Evolutionary conservation across 805 yeast species (phyloP).

Genomic region (Pichia rugopelliculosa): DNA sequence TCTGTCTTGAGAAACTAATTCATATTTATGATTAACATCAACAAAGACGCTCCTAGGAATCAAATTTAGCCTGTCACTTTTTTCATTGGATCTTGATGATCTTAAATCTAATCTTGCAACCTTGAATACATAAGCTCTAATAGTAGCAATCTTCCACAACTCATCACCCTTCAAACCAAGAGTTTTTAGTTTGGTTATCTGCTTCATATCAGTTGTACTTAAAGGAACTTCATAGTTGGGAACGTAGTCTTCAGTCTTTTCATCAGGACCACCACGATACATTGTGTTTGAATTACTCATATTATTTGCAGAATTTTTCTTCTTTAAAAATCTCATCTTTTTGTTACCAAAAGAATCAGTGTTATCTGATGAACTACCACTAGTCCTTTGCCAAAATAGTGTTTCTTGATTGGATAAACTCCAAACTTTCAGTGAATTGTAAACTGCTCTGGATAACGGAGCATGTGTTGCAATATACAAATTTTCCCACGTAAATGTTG

Average conservation of each 20-base stretch:
- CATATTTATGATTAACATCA: constrained; percentile 30
- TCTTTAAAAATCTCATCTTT: constrained; percentile 29
- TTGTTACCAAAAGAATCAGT: constrained; percentile 41
- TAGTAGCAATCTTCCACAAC: constrained; percentile 72
- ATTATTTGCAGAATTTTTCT: constrained; percentile 4
- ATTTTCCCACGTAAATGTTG: constrained; percentile 57
- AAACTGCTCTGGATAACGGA: constrained; percentile 61
- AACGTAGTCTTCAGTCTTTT: constrained; percentile 27
- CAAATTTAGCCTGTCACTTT: constrained; percentile 20
- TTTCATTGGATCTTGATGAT: neutral
- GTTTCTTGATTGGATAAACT: constrained; percentile 56
- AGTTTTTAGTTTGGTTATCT: constrained; percentile 64
- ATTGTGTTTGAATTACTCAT: neutral
- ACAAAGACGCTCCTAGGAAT: constrained; percentile 48
- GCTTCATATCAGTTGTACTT: constrained; percentile 58
- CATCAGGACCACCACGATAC: neutral
- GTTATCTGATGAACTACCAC: constrained; percentile 8
- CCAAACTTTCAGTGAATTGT: constrained; percentile 63
- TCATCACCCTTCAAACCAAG: constrained; percentile 71
- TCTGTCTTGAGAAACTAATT: neutral
- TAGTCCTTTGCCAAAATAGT: constrained; percentile 67
- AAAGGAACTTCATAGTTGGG: constrained; percentile 42
- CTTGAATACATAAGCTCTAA: constrained; percentile 60
- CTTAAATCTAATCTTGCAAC: constrained; percentile 35
- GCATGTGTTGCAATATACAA: constrained; percentile 60